Percentiles rank a stretch among this genome's conserved stretches.
Conservation (phyloP, 768 basidiomycete species). For the Auriscalpium vulgare region DNA sequence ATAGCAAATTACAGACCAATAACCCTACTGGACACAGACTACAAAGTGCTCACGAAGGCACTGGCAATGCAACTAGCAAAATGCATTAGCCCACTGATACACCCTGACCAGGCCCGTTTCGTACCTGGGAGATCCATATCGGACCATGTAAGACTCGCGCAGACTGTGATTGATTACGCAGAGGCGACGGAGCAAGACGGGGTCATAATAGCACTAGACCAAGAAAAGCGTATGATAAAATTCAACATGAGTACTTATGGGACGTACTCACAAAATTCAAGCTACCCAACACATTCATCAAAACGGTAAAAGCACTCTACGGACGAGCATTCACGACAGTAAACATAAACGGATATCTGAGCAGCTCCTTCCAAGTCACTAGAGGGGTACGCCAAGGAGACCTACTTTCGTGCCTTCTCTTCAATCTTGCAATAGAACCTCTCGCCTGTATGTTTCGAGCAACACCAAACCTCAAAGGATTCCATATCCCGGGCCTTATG, state of each 20-base stretch:
- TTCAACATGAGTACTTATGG: constrained; percentile 12
- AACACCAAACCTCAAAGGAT: background rate
- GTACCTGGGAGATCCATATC: background rate
- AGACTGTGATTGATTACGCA: background rate
- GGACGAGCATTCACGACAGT: no score
- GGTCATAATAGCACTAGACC: background rate
- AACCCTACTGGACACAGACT: constrained; percentile 16
- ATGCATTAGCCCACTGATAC: background rate
- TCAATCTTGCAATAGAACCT: constrained; percentile 10
- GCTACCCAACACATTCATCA: no score
- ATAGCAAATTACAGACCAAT: constrained; percentile 16
- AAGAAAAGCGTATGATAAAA: constrained; percentile 12
- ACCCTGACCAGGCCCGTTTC: constrained; percentile 4
- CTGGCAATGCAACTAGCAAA: constrained; percentile 1
- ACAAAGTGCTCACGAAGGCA: constrained; percentile 16
- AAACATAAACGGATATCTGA: background rate
- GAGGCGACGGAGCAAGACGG: constrained; percentile 1
- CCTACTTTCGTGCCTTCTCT: constrained; percentile 12
- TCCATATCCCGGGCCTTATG: background rate
- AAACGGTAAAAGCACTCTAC: no score
- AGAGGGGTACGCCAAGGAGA: constrained; percentile 10
- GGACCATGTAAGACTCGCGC: background rate
- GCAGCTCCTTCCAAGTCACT: constrained; percentile 2
- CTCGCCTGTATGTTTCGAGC: constrained; percentile 2
- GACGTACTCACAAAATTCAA: background rate